Conservation (phyloP, 192 early-diverging fungal species). For the Backusella psychrophila region DNA sequence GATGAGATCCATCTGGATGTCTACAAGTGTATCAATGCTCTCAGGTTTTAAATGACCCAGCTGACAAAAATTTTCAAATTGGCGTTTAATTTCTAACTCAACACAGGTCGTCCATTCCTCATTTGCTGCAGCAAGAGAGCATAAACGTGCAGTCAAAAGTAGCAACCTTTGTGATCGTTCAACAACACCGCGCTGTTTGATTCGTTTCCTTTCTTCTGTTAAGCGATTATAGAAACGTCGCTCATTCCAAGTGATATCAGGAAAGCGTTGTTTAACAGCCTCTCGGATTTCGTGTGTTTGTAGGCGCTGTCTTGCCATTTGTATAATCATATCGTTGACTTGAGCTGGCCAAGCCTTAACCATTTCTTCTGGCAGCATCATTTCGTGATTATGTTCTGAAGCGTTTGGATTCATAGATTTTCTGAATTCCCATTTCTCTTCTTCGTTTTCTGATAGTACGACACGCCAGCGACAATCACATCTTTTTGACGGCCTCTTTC, state of each 20-base stretch:
- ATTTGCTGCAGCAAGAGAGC: constrained; percentile 34
- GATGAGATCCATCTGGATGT: constrained; percentile 16
- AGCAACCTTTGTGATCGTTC: constrained; percentile 43
- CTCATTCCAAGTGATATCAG: constrained; percentile 56
- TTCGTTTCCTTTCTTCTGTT: constrained; percentile 56
- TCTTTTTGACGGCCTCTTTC: constrained; percentile 53
- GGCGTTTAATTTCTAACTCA: constrained; percentile 22
- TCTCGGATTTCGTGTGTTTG: constrained; percentile 43
- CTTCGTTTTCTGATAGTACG: constrained; percentile 53
- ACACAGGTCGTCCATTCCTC: constrained; percentile 32
- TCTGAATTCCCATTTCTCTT: constrained; percentile 52
- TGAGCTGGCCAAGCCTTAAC: constrained; percentile 51
- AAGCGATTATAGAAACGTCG: constrained; percentile 60
- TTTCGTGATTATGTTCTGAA: constrained; percentile 54
- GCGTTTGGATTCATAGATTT: constrained; percentile 54
- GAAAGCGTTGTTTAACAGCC: constrained; percentile 50
- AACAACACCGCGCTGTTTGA: constrained; percentile 48
- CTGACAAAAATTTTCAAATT: constrained; percentile 28
- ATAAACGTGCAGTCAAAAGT: constrained; percentile 45
- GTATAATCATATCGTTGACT: constrained; percentile 51
- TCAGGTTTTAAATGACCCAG: constrained; percentile 20
- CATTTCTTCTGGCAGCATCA: constrained; percentile 55
- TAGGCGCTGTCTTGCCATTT: constrained; percentile 45
- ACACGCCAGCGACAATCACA: constrained; percentile 63
- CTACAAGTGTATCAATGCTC: constrained; percentile 11